Evolutionary conservation across 2,329 filamentous ascomycete genomes (phyloP).

Genomic region (Ophiocordyceps robertsii): DNA sequence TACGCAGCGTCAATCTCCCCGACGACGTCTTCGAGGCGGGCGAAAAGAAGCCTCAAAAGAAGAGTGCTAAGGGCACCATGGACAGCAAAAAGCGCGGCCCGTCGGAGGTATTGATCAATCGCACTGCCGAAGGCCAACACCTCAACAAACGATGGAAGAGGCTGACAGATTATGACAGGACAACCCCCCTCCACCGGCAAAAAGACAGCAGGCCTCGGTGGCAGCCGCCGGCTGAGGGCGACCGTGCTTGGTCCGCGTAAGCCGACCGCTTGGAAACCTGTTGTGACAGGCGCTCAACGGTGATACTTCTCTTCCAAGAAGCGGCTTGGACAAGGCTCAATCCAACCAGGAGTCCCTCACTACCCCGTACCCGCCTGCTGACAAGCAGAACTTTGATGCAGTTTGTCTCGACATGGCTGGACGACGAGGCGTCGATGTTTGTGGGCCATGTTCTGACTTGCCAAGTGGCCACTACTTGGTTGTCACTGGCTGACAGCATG

Average conservation of each 20-base stretch:
- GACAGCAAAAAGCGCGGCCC: constrained; percentile 35
- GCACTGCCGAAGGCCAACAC: constrained; percentile 1
- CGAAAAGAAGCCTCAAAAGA: constrained; percentile 58
- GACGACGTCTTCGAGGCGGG: constrained; percentile 77
- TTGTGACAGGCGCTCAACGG: constrained; percentile 1
- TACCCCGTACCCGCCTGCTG: constrained; percentile 6
- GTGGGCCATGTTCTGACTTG: background rate
- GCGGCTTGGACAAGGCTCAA: constrained; percentile 8
- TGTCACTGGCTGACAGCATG: background rate
- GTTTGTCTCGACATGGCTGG: background rate
- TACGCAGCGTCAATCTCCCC: constrained; percentile 67
- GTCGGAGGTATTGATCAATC: constrained; percentile 25
- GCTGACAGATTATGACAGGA: constrained; percentile 19
- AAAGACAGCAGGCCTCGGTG: constrained; percentile 27
- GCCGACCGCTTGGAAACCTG: constrained; percentile 3
- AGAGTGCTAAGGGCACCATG: constrained; percentile 25
- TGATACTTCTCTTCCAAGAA: constrained; percentile 2
- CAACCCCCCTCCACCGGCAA: constrained; percentile 21
- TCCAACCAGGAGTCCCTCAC: constrained; percentile 4
- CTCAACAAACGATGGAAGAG: constrained; percentile 2
- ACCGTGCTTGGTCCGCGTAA: background rate
- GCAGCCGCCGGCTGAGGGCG: constrained; percentile 20
- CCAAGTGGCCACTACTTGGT: too few species aligned
- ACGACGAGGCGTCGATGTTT: background rate
- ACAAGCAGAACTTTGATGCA: constrained; percentile 9